phyloP scores from a whole-genome alignment of 768 basidiomycete genomes.

The Lentinula guzmanii region DNA sequence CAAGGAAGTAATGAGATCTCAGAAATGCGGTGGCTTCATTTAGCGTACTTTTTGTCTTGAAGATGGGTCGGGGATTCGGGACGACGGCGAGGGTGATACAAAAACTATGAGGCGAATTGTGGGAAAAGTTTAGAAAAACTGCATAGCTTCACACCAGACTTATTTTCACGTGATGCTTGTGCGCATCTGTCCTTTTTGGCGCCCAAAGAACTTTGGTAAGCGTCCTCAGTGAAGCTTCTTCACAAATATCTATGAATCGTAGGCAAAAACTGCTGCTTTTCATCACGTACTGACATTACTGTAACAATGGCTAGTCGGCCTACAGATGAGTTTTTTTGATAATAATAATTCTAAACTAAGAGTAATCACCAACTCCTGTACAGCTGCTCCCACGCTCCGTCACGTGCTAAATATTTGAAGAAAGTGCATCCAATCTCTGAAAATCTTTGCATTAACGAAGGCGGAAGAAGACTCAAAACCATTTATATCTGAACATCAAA shows the following conservation, averaged over 20 bases:
- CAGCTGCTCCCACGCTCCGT: neutral
- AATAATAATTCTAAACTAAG: too few species aligned
- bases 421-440: conserved; percentile 12
- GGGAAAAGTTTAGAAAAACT: neutral
- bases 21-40: conserved; percentile 35
- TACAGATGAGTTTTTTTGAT: too few species aligned
- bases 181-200: too few species aligned
- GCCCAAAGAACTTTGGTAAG: too few species aligned
- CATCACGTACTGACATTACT: too few species aligned
- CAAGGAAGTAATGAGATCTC: conserved; percentile 15
- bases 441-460: conserved; percentile 83
- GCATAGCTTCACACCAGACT: neutral
- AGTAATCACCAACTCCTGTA: neutral
- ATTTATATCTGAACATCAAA: conserved; percentile 12
- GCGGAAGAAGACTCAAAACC: conserved; percentile 75
- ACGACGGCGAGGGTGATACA: neutral
- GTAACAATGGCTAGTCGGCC: too few species aligned
- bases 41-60: conserved; percentile 26
- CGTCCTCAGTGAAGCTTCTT: too few species aligned
- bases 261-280: too few species aligned
- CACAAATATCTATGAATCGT: too few species aligned
- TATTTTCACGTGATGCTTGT: neutral
- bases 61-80: neutral
- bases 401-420: neutral
- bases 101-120: neutral